A percentile compares a stretch with the other conserved stretches of the same genome.
Conservation (phyloP, 2,329 filamentous ascomycete genomes). For the Gaeumannomyces tritici region DNA sequence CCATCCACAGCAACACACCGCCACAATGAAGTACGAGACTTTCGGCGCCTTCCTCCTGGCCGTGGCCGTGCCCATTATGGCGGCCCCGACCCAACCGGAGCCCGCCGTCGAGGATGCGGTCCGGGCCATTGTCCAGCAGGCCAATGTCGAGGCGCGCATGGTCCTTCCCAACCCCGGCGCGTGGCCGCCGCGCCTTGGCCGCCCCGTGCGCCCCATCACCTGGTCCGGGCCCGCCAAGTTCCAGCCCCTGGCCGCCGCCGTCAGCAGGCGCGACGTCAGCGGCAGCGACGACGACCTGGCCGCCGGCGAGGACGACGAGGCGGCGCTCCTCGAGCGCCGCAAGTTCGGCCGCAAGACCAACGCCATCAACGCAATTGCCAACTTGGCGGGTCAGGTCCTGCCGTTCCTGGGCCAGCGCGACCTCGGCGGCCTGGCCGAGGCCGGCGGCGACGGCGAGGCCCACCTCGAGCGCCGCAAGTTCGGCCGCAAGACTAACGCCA, state of each 20-base stretch:
- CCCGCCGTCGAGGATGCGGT: background rate
- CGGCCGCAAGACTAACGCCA: background rate
- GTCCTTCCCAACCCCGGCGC: background rate
- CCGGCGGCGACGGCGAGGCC: background rate
- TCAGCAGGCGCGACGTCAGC: background rate
- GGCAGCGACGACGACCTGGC: background rate
- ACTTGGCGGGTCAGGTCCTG: background rate
- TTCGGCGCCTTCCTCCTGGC: background rate
- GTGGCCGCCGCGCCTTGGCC: too few species aligned
- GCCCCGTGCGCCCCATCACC: too few species aligned
- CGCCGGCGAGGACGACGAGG: too few species aligned
- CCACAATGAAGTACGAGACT: background rate
- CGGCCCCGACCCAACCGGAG: background rate
- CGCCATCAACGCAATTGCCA: background rate
- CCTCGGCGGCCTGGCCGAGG: background rate
- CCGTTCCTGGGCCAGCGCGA: background rate
- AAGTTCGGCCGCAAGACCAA: background rate
- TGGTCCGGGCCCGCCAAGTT: too few species aligned
- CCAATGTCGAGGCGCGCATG: background rate
- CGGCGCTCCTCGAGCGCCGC: background rate
- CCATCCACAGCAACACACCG: background rate
- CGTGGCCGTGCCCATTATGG: background rate
- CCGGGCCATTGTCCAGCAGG: background rate
- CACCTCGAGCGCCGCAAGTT: background rate
- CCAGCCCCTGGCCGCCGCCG: too few species aligned